Base-by-base conservation (phyloP, 225 moss, liverwort and hornwort genomes). In the Bryum argenteum region DNA sequence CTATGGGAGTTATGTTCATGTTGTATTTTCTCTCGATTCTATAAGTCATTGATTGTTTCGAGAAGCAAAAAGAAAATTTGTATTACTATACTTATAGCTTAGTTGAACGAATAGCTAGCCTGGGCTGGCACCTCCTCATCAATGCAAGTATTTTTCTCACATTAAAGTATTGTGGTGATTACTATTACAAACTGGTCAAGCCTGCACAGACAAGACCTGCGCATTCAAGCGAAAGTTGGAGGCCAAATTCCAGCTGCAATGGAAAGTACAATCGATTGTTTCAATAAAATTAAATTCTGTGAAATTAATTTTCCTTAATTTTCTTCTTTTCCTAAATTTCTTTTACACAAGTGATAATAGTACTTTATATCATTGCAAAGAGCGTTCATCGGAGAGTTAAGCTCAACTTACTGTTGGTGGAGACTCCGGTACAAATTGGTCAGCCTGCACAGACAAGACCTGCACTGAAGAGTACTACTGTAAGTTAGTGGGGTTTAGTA, bases 401-500 rank as follows among this genome's bases (percentile, higher is more conserved):
- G n/a, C 33, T 33, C 33, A 33, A 33, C 33, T 33, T 33, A 33
- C 33, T 6, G 33, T 33, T 6, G 33, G 33, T 33, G 7, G 7
- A 33, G 33, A 33, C 33, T 33, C 33, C 5, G 33, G 33, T 33
- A 33, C 20, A 1, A 47, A 20, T 26, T 8, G 4, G 24, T 58
- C 67, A 39, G 58, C 66, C 58, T 59, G 38, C 39, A 21, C 22
- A 58, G 12, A 56, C 3, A 66, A 48, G 21, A 58, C 58, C 58
- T 1, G 58, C 58, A 17, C 47, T 66, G 11, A 74, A 11, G 21
- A 33, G 20, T 22, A 37, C 11, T 38, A 47, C n/a, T n/a, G n/a
- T n/a, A n/a, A n/a, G n/a, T n/a, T 58, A 58, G 24, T 52, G 6
- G n/a, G n/a, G 15, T 4, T 71, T 40, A n/a, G n/a, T 61, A 62